A percentile compares a stretch with the other conserved stretches of the same genome.
phyloP scores from a whole-genome alignment of 257 asterid species.

The Solanum chmielewskii region DNA sequence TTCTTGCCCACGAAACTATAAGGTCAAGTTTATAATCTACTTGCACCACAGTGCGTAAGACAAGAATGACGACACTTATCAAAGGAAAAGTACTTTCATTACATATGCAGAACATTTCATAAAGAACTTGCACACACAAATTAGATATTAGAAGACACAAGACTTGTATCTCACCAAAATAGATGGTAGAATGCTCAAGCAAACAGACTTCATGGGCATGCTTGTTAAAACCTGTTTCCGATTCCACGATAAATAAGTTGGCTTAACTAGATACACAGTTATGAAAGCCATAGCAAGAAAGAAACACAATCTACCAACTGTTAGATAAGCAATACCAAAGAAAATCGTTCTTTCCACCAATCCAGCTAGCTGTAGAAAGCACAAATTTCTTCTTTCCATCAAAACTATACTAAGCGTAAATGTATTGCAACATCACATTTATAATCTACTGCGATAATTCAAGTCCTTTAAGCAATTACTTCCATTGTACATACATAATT shows the following conservation, averaged over 20 bases:
- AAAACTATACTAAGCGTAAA: constrained; percentile 15
- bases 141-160: neutral
- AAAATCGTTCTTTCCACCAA: constrained; percentile 21
- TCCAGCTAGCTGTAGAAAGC: constrained; percentile 26
- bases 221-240: neutral
- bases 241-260: neutral
- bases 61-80: neutral
- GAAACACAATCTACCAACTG: constrained; percentile 20
- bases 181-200: neutral
- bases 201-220: neutral
- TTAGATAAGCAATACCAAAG: constrained; percentile 17
- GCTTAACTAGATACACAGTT: constrained; percentile 10
- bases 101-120: neutral
- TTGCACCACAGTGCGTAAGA: neutral
- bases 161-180: neutral
- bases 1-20: constrained; percentile 20
- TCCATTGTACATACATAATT: neutral
- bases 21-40: neutral
- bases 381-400: constrained; percentile 20
- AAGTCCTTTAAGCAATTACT: neutral
- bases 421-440: constrained; percentile 5
- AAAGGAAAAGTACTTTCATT: neutral
- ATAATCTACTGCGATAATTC: neutral
- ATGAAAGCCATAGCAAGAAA: constrained; percentile 8
- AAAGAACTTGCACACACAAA: neutral